phyloP scores from a whole-genome alignment of 1,284 basidiomycete genomes.

The Psilocybe mexicana region DNA sequence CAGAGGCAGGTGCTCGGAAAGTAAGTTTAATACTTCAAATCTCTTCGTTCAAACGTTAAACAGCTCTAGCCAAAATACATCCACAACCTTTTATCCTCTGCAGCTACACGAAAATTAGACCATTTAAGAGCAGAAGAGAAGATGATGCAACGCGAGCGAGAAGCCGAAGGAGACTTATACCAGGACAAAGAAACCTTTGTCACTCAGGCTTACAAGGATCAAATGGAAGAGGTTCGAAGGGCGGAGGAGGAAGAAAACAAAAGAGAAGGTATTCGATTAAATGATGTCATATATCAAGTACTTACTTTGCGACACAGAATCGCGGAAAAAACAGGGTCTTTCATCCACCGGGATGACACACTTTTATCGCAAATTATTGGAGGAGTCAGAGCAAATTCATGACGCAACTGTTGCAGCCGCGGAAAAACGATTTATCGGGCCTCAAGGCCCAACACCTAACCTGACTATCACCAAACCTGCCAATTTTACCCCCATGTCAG shows the following conservation, averaged over 20 bases:
- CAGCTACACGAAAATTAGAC: slow-evolving; percentile 86
- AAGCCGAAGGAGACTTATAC: slow-evolving; percentile 93
- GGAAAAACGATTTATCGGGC: slow-evolving; percentile 60
- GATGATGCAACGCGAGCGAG: slow-evolving; percentile 92
- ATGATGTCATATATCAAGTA: slow-evolving; percentile 1
- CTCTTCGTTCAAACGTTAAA: slow-evolving; percentile 13
- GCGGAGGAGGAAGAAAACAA: slow-evolving; percentile 91
- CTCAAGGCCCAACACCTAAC: slow-evolving; percentile 58
- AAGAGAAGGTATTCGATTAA: slow-evolving; percentile 68
- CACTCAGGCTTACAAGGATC: slow-evolving; percentile 96
- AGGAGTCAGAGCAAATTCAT: slow-evolving; percentile 80
- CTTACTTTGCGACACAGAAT: slow-evolving; percentile 38
- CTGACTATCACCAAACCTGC: slow-evolving; percentile 73
- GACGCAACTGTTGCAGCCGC: slow-evolving; percentile 82
- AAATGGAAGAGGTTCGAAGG: slow-evolving; percentile 88
- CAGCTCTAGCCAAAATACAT: slow-evolving; percentile 89
- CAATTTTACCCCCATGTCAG: slow-evolving; percentile 60
- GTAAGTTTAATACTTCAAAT: slow-evolving; percentile 39
- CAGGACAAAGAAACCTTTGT: slow-evolving; percentile 95
- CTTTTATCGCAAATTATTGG: slow-evolving; percentile 84
- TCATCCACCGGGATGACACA: slow-evolving; percentile 76
- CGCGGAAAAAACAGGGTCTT: slow-evolving; percentile 63
- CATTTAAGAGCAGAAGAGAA: slow-evolving; percentile 97
- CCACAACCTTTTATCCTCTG: slow-evolving; percentile 76
- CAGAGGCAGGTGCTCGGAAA: slow-evolving; percentile 73